Evolutionary conservation across 2,329 filamentous ascomycete genomes (phyloP).

Genomic region (Monosporascus sp.): DNA sequence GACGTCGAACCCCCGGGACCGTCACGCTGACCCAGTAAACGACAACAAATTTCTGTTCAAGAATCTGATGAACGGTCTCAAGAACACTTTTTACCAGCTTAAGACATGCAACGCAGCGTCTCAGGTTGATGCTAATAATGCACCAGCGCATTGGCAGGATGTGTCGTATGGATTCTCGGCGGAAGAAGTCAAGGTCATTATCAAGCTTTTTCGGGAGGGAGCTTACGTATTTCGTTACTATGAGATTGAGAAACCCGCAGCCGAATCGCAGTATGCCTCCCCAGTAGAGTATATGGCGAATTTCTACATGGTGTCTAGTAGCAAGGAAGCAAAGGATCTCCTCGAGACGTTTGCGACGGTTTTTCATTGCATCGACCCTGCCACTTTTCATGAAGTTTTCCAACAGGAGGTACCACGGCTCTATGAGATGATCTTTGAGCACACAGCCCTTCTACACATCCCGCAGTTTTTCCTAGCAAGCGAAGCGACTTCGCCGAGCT

Average conservation of each 20-base stretch:
- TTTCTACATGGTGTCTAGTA: conserved; percentile 89
- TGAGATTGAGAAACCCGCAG: conserved; percentile 72
- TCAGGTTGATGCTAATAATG: conserved; percentile 68
- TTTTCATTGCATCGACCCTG: conserved; percentile 96
- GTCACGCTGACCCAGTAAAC: conserved; percentile 81
- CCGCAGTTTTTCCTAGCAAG: conserved; percentile 98
- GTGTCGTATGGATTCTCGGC: conserved; percentile 95
- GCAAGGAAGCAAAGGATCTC: conserved; percentile 94
- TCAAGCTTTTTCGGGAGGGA: conserved; percentile 95
- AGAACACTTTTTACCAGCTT: conserved; percentile 94
- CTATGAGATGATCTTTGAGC: conserved; percentile 97
- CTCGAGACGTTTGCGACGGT: conserved; percentile 97
- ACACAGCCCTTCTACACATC: conserved; percentile 87
- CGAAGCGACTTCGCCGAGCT: conserved; percentile 93
- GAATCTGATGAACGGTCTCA: conserved; percentile 90
- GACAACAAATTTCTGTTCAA: conserved; percentile 99
- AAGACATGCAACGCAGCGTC: conserved; percentile 78
- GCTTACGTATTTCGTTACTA: conserved; percentile 97
- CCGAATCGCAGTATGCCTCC: conserved; percentile 70
- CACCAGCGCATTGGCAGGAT: conserved; percentile 87
- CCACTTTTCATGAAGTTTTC: conserved; percentile 98
- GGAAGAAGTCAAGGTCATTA: conserved; percentile 92
- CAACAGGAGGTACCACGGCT: conserved; percentile 94
- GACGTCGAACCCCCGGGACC: conserved; percentile 83
- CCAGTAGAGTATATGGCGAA: conserved; percentile 91